A percentile compares a stretch with the other conserved stretches of the same genome.
These are phyloP conservation scores for Trypanosoma melophagium DNA, from an alignment of 208 protist species.

Conservation along the genomic window DNA sequence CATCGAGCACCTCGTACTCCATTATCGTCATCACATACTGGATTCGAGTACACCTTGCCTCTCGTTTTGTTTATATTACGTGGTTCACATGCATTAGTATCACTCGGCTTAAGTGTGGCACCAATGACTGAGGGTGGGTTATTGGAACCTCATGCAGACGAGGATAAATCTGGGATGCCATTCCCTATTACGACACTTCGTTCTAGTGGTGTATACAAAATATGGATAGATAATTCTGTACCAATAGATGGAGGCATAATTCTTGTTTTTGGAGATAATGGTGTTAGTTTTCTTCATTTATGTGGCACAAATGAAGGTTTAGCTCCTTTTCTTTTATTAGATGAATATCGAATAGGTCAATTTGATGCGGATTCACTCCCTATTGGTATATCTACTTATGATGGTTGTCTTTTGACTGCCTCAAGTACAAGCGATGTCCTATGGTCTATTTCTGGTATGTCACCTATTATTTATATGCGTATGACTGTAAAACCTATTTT, in stretches of 20 bases:
- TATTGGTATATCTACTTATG: conserved; percentile 59
- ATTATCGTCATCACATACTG: background rate
- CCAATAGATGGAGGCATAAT: conserved; percentile 23
- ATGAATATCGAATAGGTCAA: conserved; percentile 14
- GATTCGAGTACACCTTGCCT: conserved; percentile 2
- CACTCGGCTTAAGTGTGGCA: conserved; percentile 2
- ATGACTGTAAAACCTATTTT: conserved; percentile 32
- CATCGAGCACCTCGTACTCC: background rate
- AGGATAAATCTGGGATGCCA: background rate
- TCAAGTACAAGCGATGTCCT: conserved; percentile 19
- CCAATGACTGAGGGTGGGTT: too few species aligned
- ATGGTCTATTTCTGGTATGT: background rate
- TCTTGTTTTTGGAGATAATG: conserved; percentile 15
- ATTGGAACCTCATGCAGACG: too few species aligned
- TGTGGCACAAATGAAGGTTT: background rate
- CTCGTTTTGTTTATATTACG: conserved; percentile 20
- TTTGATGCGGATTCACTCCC: conserved; percentile 44
- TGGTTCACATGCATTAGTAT: conserved; percentile 23
- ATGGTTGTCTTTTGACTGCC: conserved; percentile 48
- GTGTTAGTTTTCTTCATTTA: conserved; percentile 19
- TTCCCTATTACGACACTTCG: conserved; percentile 6
- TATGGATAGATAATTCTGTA: conserved; percentile 23
- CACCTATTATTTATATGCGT: conserved; percentile 8
- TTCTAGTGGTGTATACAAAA: conserved; percentile 11
- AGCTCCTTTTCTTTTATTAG: background rate